Base-by-base conservation (phyloP, 805 yeast species). In the Kockiozyma suomiensis region DNA sequence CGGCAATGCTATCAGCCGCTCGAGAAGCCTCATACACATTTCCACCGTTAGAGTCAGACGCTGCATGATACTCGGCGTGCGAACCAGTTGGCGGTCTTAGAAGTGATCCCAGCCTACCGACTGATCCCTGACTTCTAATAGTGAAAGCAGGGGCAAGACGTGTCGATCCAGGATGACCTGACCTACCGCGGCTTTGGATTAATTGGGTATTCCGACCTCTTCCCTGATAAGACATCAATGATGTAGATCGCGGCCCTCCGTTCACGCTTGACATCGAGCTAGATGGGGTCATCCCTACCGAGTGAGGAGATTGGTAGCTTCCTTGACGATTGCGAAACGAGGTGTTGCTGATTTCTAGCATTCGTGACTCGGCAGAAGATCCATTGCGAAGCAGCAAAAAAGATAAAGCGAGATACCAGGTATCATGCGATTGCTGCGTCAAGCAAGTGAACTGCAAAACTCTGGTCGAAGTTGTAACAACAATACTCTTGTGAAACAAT, bases 351-450 rank as follows among this genome's bases (percentile, higher is more conserved):
- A 43, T 52, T 8, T 42, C 48, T 17, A 25, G 47, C 35, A 45
- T 37, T 17, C 50, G 50, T 13, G 43, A 8, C n/a, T 33, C 53
- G 3, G 43, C 6, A 10, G 33, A 40, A 6, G 49, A 35, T 4
- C 15, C 50, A 28, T 30, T 42, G 8, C 43, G 28, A 7, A 52
- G 41, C 3, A 61, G 47, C 41, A 92, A 74, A 70, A 87, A 92
- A 55, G 87, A 81, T 62, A 93, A 77, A 0, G 97, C 88, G 69
- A 89, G 87, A 72, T 80, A 86, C 99, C 99, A 93, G 41, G 90
- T 85, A 70, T 89, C 89, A 72, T 93, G 98, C 46, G 97, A 83
- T 65, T 85, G 86, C 70, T 94, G 81, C 0, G 90, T 88, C 5
- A 94, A 85, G 74, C 97, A 92, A 0, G 98, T 93, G 54, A 93